These are phyloP conservation scores for Capsicum rhomboideum DNA, from an alignment of 257 asterid species.

Conservation along the genomic window DNA sequence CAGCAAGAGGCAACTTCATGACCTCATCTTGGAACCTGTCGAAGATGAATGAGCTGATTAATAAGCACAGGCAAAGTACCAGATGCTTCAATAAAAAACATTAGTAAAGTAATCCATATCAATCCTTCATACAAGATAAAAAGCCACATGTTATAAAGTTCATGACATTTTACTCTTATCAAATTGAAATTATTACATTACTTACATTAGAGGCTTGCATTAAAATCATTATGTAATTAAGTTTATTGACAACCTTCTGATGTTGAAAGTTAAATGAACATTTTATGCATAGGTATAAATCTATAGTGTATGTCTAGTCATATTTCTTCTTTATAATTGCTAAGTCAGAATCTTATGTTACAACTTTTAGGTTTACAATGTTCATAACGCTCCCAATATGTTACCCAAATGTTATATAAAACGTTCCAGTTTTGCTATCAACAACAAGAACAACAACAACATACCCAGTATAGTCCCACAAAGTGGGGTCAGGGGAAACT, in stretches of 20 bases:
- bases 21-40: constrained; percentile 22
- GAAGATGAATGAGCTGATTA: not conserved
- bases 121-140: not conserved
- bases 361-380: not conserved
- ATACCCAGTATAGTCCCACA: no score
- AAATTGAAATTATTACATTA: not conserved
- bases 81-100: not conserved
- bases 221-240: not conserved
- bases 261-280: not conserved
- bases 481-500: no score
- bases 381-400: not conserved
- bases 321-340: not conserved
- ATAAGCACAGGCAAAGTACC: not conserved
- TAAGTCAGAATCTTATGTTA: not conserved
- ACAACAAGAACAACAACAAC: no score
- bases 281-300: not conserved
- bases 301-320: not conserved
- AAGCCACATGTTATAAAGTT: not conserved
- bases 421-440: no score
- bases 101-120: not conserved
- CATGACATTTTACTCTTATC: not conserved
- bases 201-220: not conserved
- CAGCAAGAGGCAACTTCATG: constrained; percentile 21
- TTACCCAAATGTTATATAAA: not conserved
- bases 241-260: not conserved